phyloP scores from a whole-genome alignment of 176 grass and related monocot species.

The Triticum monococcum region DNA sequence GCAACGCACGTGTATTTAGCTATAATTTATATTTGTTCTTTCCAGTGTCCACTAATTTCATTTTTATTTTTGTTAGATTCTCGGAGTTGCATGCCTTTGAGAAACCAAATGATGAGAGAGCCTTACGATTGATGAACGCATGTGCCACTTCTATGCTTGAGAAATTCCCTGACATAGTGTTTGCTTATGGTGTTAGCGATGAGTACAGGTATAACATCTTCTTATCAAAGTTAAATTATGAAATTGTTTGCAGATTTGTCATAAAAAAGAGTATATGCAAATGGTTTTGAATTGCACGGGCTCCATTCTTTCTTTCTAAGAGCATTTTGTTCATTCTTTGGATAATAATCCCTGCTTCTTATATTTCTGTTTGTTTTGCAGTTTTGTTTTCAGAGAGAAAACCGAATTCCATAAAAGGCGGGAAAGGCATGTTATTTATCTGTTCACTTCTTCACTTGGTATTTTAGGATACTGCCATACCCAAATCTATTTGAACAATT shows the following conservation, averaged over 20 bases:
- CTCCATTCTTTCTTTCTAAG: not conserved
- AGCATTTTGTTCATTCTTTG: not conserved
- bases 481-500: not conserved
- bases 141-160: constrained; percentile 69
- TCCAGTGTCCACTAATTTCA: constrained; percentile 15
- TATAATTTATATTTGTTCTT: too few relatives aligned
- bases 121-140: constrained; percentile 62
- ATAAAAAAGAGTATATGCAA: too few relatives aligned
- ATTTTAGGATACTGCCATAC: not conserved
- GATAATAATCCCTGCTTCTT: not conserved
- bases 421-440: constrained; percentile 38
- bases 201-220: constrained; percentile 64
- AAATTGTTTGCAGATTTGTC: too few relatives aligned
- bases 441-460: not conserved
- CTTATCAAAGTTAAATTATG: too few relatives aligned
- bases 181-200: constrained; percentile 86
- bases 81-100: constrained; percentile 57
- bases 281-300: not conserved
- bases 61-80: constrained; percentile 51
- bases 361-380: constrained; percentile 37
- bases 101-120: constrained; percentile 68
- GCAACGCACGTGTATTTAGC: too few relatives aligned
- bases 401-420: constrained; percentile 68
- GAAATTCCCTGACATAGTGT: constrained; percentile 68
- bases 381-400: constrained; percentile 73